Evolutionary conservation across 2,329 filamentous ascomycete genomes (phyloP).

Genomic region (Aaosphaeria arxii): DNA sequence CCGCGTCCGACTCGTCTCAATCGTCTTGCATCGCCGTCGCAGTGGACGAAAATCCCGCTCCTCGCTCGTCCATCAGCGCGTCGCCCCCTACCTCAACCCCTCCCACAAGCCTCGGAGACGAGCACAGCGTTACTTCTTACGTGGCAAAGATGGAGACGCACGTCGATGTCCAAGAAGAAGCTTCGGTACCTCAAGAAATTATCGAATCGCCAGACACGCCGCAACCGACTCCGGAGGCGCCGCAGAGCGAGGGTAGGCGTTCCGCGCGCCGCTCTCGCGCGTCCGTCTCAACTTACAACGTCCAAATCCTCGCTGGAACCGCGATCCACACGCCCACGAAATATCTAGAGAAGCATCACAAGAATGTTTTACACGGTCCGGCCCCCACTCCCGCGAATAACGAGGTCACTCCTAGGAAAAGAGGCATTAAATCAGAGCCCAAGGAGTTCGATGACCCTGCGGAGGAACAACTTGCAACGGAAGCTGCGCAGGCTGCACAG

Average conservation of each 20-base stretch:
- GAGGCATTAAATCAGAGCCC: conserved; percentile 8
- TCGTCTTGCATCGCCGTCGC: conserved; percentile 42
- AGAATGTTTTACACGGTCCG: conserved; percentile 32
- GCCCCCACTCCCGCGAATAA: conserved; percentile 8
- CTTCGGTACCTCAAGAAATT: conserved; percentile 8
- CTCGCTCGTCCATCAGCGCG: conserved; percentile 48
- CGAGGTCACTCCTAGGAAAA: conserved; percentile 19
- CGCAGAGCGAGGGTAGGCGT: conserved; percentile 23
- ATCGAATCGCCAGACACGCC: conserved; percentile 11
- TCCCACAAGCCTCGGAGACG: conserved; percentile 64
- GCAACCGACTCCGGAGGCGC: conserved; percentile 12
- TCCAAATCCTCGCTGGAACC: conserved; percentile 61
- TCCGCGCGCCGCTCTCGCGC: conserved; percentile 53
- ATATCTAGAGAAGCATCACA: conserved; percentile 37
- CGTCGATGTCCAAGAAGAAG: conserved; percentile 19
- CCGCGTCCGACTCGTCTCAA: conserved; percentile 40
- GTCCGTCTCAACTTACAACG: conserved; percentile 63
- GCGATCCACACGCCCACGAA: conserved; percentile 55
- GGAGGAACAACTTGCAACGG: conserved; percentile 29
- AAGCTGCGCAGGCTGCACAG: conserved; percentile 30
- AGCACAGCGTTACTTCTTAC: conserved; percentile 52
- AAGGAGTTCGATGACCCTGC: conserved; percentile 19
- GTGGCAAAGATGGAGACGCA: conserved; percentile 26
- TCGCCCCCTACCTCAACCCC: conserved; percentile 60
- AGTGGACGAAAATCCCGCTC: conserved; percentile 26